Evolutionary conservation across 371 early-diverging fungal species (phyloP).

Genomic region (Batkoa obscura): DNA sequence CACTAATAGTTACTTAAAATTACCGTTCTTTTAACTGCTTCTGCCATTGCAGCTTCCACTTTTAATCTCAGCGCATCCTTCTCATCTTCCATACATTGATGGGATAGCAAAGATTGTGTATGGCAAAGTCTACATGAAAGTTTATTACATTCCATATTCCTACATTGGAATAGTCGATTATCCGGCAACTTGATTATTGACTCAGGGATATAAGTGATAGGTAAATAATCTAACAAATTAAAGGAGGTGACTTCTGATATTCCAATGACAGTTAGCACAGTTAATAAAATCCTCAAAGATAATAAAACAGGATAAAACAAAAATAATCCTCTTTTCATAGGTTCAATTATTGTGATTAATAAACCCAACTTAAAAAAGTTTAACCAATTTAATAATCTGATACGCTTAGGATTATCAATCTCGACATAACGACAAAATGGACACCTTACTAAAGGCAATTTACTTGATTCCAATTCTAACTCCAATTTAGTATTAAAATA

Average conservation of each 20-base stretch:
- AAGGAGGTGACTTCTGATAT: neutral
- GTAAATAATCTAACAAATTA: neutral
- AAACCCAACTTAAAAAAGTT: neutral
- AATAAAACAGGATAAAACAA: neutral
- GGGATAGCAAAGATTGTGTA: conserved; percentile 21
- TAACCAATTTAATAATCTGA: neutral
- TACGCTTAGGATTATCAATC: conserved; percentile 15
- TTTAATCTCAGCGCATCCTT: conserved; percentile 31
- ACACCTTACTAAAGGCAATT: conserved; percentile 20
- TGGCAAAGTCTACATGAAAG: conserved; percentile 26
- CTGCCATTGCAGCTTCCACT: conserved; percentile 43
- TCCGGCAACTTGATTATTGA: neutral
- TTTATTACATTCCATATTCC: conserved; percentile 21
- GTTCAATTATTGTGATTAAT: neutral
- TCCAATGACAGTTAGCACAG: neutral
- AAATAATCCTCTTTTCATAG: neutral
- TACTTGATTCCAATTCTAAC: conserved; percentile 10
- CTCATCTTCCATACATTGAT: conserved; percentile 30
- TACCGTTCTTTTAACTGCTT: conserved; percentile 44
- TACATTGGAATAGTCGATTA: conserved; percentile 20
- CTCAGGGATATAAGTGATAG: neutral
- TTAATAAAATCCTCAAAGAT: neutral
- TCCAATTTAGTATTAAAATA: conserved; percentile 22
- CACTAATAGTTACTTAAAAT: conserved; percentile 4
- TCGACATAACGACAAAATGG: conserved; percentile 30